Percentiles rank a stretch among this genome's conserved stretches.
phyloP scores from a whole-genome alignment of 2,329 filamentous ascomycete genomes.

The Colletotrichum orbiculare region DNA sequence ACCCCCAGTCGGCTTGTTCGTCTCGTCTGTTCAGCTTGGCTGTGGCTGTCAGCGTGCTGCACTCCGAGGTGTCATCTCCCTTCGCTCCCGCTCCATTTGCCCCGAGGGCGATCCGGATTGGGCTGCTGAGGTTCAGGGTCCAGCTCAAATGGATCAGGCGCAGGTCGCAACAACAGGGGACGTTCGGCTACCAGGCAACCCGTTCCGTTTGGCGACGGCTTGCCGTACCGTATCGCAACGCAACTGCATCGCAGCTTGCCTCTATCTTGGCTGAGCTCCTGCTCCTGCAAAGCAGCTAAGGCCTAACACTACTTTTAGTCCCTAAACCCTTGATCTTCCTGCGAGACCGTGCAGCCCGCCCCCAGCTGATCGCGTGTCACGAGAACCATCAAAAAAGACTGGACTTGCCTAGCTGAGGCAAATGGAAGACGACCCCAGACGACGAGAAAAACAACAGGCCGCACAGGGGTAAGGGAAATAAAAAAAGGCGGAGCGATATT shows the following conservation, averaged over 20 bases:
- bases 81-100: slow-evolving; percentile 3
- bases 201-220: slow-evolving; percentile 32
- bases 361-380: slow-evolving; percentile 33
- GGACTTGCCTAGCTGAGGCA: background rate
- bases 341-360: slow-evolving; percentile 1
- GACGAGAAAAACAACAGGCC: background rate
- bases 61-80: slow-evolving; percentile 27
- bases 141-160: slow-evolving; percentile 23
- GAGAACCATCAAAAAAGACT: slow-evolving; percentile 8
- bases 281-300: too few relatives aligned
- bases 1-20: too few relatives aligned
- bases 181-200: slow-evolving; percentile 31
- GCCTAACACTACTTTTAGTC: background rate
- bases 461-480: slow-evolving; percentile 3
- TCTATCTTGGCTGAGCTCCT: too few relatives aligned
- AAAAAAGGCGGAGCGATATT: background rate
- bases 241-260: slow-evolving; percentile 1
- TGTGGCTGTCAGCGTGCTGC: slow-evolving; percentile 1
- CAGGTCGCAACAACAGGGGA: slow-evolving; percentile 25
- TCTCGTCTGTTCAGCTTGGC: slow-evolving; percentile 16
- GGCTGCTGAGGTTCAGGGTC: slow-evolving; percentile 31
- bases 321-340: slow-evolving; percentile 23
- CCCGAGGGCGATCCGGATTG: slow-evolving; percentile 17
- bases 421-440: background rate
- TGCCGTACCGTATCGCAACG: slow-evolving; percentile 15